Conservation (phyloP, 305 asterid genomes). For the Solanum hybrid region DNA sequence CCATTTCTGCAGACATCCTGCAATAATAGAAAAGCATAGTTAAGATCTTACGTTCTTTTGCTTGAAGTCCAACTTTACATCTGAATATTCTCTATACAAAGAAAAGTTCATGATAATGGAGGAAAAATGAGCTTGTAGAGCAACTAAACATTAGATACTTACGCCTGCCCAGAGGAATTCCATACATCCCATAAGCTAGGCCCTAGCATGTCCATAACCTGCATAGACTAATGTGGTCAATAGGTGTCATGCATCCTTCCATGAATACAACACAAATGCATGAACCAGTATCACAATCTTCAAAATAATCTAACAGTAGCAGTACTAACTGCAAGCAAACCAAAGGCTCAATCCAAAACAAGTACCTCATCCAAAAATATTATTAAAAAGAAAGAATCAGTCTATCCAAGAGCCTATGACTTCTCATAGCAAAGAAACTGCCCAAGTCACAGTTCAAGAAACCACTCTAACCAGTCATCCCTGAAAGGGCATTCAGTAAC, state of each 20-base stretch:
- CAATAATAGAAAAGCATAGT: neutral
- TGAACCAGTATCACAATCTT: neutral
- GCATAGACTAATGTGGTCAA: neutral
- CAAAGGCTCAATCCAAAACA: neutral
- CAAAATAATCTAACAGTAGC: neutral
- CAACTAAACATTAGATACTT: neutral
- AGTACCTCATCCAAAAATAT: neutral
- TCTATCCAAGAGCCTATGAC: neutral
- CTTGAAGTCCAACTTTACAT: neutral
- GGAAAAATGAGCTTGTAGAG: neutral
- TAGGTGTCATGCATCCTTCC: neutral
- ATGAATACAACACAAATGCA: neutral
- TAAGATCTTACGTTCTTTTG: neutral
- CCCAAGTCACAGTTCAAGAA: neutral
- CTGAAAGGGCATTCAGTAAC: neutral
- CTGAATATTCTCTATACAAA: neutral
- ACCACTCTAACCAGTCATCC: neutral
- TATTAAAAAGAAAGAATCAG: neutral
- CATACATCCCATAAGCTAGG: slow-evolving; percentile 23
- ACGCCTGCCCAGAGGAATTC: slow-evolving; percentile 13
- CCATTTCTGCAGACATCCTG: slow-evolving; percentile 11
- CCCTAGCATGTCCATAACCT: slow-evolving; percentile 23
- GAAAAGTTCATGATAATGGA: neutral
- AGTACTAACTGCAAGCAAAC: neutral
- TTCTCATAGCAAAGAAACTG: neutral